phyloP scores from a whole-genome alignment of 495 filamentous ascomycete species.

The Penicillium goetzii region DNA sequence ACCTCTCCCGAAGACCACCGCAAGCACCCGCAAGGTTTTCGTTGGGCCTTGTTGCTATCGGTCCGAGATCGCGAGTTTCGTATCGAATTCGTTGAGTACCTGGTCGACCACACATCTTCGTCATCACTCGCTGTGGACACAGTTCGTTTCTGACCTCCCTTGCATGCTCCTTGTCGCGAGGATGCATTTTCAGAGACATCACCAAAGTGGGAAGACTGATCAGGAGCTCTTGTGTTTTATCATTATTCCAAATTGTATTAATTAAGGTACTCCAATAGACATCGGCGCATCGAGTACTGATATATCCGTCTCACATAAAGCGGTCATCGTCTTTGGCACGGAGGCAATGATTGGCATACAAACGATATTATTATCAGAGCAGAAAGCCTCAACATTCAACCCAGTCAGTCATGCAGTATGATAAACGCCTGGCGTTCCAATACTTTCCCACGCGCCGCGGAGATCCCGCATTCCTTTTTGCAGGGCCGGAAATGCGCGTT shows the following conservation, averaged over 20 bases:
- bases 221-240: too few species aligned
- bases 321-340: not conserved
- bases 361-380: not conserved
- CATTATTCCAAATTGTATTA: not conserved
- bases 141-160: too few species aligned
- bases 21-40: too few species aligned
- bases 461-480: slow-evolving; percentile 1
- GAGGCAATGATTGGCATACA: not conserved
- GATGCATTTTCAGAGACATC: too few species aligned
- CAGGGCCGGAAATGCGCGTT: not conserved
- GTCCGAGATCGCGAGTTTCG: too few species aligned
- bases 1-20: not conserved
- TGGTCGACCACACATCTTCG: too few species aligned
- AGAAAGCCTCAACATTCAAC: not conserved
- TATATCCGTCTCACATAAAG: not conserved
- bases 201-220: too few species aligned
- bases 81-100: too few species aligned
- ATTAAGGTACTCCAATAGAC: not conserved
- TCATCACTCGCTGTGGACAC: too few species aligned
- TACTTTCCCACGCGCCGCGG: not conserved
- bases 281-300: not conserved
- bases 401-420: not conserved
- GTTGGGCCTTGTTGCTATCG: too few species aligned
- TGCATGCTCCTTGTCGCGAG: too few species aligned
- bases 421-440: not conserved